Evolutionary conservation across 306 rosid species (phyloP), one percentile per base, ranked within the genome.

Genomic region (Prunus mira): DNA sequence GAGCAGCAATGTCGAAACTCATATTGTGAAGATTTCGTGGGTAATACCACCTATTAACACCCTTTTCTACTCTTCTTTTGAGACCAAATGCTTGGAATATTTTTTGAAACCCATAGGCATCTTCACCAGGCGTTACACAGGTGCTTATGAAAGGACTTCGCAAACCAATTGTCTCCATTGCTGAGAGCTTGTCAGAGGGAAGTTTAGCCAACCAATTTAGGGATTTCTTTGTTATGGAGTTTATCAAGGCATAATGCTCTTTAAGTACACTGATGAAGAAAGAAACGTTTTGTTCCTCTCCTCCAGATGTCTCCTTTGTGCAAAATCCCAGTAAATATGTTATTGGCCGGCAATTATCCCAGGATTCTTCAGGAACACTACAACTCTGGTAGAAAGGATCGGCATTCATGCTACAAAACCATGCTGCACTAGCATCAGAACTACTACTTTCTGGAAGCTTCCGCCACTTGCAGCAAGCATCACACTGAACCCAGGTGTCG

Each of bases 321-420:
- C 81, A 82, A 82, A 95, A 95, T 74, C 98, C 98, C 13, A 83
- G 92, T 61, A 95, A 84, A 75, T 85, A 55, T 43, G 88, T 92
- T 81, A 92, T 84, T 84, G 88, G 79, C 58, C 79, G 76, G 73
- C 81, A 65, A 64, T 75, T 80, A 75, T 84, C 92, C 79, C 85
- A 84, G 56, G 81, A 49, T 80, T 92, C 97, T 82, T 95, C 97
- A 0, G 92, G 88, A 72, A 84, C 86, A 58, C 76, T 87, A 82
- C 98, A 95, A 79, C 85, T 88, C 82, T 88, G 96, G 81, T 85
- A 88, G 6, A 69, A 73, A 77, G 91, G 89, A 71, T 95, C 93
- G 51, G 84, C 67, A 70, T 92, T 88, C 98, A 95, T 92, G 74
- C 97, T 90, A 88, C 98, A 95, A 87, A 95, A 95, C 97, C 98